Conservation (phyloP, 2,329 filamentous ascomycete genomes). For the Pleurostoma richardsiae region DNA sequence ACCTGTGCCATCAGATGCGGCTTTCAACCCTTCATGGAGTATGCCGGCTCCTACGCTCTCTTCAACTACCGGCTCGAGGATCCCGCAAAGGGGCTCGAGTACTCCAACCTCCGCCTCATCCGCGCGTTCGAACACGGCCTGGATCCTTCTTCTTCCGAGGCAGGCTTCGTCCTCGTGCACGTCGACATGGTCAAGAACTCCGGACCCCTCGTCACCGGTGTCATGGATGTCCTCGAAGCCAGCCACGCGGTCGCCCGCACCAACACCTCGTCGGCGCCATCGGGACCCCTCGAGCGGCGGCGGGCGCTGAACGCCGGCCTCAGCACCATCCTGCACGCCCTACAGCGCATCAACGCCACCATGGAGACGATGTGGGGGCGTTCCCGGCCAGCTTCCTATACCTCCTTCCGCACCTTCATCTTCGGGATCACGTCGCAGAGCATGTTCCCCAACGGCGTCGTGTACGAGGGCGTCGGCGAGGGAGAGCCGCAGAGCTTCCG, state of each 20-base stretch:
- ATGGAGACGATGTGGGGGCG: constrained; percentile 94
- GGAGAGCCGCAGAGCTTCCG: constrained; percentile 72
- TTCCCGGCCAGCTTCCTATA: constrained; percentile 79
- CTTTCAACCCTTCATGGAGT: constrained; percentile 93
- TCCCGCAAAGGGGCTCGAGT: constrained; percentile 50
- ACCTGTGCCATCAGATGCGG: constrained; percentile 40
- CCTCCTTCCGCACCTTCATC: constrained; percentile 91
- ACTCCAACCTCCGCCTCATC: constrained; percentile 72
- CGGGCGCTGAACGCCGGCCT: constrained; percentile 60
- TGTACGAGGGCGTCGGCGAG: constrained; percentile 80
- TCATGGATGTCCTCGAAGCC: constrained; percentile 60
- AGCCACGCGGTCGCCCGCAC: constrained; percentile 18
- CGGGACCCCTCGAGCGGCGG: constrained; percentile 30
- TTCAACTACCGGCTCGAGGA: constrained; percentile 62
- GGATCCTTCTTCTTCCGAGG: constrained; percentile 81
- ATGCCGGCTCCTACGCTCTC: constrained; percentile 62
- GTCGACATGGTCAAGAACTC: constrained; percentile 93
- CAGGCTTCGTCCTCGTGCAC: constrained; percentile 93
- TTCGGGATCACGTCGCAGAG: constrained; percentile 90
- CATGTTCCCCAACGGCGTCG: constrained; percentile 89
- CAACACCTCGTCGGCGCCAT: constrained; percentile 23
- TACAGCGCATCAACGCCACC: constrained; percentile 67
- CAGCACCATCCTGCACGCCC: constrained; percentile 53
- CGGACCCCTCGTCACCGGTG: constrained; percentile 68
- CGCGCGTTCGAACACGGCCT: constrained; percentile 89